Percentiles rank a stretch among this genome's conserved stretches.
Conservation (phyloP, 139 green algal genomes). For the Desmodesmus armatus region DNA sequence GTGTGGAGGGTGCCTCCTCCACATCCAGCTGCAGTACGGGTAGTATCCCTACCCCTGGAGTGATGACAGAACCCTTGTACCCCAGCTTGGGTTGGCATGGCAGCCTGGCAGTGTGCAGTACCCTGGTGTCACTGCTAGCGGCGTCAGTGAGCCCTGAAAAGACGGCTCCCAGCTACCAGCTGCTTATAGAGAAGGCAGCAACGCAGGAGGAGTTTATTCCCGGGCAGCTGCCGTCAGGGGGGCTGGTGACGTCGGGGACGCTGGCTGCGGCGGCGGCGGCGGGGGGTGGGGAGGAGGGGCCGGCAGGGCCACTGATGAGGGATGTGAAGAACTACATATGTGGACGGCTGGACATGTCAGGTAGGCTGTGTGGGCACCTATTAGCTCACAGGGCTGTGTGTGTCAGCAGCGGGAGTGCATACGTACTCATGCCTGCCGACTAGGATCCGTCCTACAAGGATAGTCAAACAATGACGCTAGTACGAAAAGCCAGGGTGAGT, state of each 20-base stretch:
- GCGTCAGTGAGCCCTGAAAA: slow-evolving; percentile 5
- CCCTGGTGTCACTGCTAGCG: slow-evolving; percentile 18
- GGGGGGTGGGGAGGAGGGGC: no score
- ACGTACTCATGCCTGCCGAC: no score
- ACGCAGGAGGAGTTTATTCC: slow-evolving; percentile 82
- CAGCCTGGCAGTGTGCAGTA: background rate
- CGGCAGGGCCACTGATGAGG: slow-evolving; percentile 16
- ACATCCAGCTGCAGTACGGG: background rate
- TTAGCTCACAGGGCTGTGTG: background rate
- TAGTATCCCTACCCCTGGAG: no score
- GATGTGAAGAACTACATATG: slow-evolving; percentile 72
- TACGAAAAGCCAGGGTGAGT: no score
- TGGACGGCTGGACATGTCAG: slow-evolving; percentile 67
- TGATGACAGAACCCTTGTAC: no score
- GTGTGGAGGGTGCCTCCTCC: no score
- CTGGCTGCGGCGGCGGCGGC: slow-evolving; percentile 9
- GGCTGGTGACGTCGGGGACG: background rate
- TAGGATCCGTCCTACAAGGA: no score
- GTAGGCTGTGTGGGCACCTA: slow-evolving; percentile 10
- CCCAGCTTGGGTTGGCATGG: no score
- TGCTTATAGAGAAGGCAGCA: slow-evolving; percentile 69
- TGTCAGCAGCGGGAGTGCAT: no score
- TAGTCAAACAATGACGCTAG: no score
- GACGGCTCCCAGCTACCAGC: slow-evolving; percentile 12
- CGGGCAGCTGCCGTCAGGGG: slow-evolving; percentile 19